phyloP scores from a whole-genome alignment of 345 rosid genomes.

The Eucalyptus marginata region DNA sequence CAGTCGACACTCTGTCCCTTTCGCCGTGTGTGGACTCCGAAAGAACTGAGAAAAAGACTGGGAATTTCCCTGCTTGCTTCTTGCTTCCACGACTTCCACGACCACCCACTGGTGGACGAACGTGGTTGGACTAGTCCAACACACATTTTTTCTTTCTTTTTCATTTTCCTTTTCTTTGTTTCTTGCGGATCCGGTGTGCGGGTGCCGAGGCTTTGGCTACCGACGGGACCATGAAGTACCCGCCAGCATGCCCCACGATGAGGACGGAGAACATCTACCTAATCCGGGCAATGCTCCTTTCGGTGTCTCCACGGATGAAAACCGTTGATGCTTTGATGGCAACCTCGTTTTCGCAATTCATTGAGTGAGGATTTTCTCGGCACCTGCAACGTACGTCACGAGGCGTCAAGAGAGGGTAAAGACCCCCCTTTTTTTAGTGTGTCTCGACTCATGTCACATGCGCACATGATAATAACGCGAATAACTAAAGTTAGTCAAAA shows the following conservation, averaged over 20 bases:
- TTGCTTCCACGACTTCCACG: background rate
- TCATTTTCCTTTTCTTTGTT: background rate
- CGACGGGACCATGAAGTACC: background rate
- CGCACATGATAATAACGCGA: background rate
- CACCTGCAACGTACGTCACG: background rate
- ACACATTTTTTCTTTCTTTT: rapidly evolving
- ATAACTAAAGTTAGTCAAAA: background rate
- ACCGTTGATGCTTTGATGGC: background rate
- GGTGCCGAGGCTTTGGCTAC: background rate
- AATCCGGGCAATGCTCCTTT: background rate
- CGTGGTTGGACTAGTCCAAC: background rate
- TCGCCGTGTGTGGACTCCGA: background rate
- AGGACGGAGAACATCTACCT: background rate
- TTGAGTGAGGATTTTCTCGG: background rate
- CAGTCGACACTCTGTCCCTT: background rate
- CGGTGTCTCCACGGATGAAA: background rate
- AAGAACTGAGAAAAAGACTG: background rate
- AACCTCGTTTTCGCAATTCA: background rate
- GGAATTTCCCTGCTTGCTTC: background rate
- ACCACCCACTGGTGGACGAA: background rate
- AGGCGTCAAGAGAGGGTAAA: background rate
- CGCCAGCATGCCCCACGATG: background rate
- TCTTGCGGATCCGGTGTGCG: background rate
- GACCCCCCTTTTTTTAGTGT: background rate
- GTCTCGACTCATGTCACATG: background rate